These are phyloP conservation scores for Gastrodia elata DNA, from an alignment of 106 monocot genomes.

Conservation along the genomic window DNA sequence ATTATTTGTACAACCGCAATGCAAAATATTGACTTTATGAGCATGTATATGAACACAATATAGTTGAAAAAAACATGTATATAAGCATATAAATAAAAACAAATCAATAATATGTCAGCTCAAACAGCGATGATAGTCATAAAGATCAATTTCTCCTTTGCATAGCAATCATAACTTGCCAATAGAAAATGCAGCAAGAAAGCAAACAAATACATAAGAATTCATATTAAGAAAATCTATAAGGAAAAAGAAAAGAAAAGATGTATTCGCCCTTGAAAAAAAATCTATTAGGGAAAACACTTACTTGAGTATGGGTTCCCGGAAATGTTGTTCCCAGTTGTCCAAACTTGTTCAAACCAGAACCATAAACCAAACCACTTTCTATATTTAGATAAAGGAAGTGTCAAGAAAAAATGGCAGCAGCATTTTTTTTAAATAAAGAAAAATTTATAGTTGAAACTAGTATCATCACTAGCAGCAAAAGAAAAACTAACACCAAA, in stretches of 20 bases:
- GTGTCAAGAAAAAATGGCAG: not conserved
- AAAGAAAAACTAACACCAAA: not conserved
- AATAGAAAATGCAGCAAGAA: not conserved
- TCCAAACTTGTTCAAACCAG: conserved; percentile 83
- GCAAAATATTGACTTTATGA: no score
- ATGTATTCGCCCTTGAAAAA: no score
- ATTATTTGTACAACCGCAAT: no score
- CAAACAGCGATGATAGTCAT: not conserved
- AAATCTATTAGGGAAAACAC: conserved; percentile 5
- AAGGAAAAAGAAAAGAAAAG: not conserved
- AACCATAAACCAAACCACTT: conserved; percentile 67
- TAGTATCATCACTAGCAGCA: not conserved
- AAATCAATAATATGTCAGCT: not conserved
- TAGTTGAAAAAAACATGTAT: no score
- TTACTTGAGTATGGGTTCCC: conserved; percentile 44
- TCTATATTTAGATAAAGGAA: conserved; percentile 31
- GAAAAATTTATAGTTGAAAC: not conserved
- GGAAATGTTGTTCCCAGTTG: conserved; percentile 58
- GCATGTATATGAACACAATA: no score
- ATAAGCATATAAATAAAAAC: conserved; percentile 7
- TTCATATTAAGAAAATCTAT: not conserved
- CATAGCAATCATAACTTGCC: not conserved
- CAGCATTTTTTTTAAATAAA: not conserved
- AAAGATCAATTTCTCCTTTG: not conserved
- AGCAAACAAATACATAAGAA: not conserved